A percentile compares a stretch with the other conserved stretches of the same genome.
These are phyloP conservation scores for Pseudocohnilembus persalinus DNA, from an alignment of 169 alveolate species.

Conservation along the genomic window DNA sequence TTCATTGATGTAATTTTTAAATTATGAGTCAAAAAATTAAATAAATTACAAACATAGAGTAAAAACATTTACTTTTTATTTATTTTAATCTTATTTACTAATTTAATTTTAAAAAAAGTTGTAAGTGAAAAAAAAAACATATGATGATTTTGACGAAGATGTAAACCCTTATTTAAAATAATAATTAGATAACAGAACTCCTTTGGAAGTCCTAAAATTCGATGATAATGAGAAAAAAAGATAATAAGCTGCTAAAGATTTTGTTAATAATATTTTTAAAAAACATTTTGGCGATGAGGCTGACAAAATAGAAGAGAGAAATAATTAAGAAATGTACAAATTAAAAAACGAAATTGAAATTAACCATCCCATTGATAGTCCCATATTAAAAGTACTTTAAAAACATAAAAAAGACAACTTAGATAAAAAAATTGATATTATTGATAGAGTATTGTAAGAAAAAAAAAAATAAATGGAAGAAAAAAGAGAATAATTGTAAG, in stretches of 20 bases:
- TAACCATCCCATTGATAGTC: too few species aligned
- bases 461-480: not conserved
- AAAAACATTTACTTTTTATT: too few species aligned
- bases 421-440: not conserved
- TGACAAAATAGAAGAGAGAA: not conserved
- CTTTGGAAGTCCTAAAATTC: not conserved
- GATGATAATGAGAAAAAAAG: not conserved
- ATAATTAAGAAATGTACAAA: not conserved
- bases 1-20: not conserved
- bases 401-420: not conserved
- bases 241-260: not conserved
- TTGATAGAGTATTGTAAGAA: not conserved
- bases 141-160: not conserved
- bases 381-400: not conserved
- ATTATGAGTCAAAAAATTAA: not conserved
- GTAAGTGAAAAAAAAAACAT: too few species aligned
- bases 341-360: not conserved
- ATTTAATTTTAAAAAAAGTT: too few species aligned
- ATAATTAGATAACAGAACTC: not conserved
- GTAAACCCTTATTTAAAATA: not conserved
- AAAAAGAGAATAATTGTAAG: not conserved
- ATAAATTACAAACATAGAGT: not conserved
- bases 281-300: not conserved
- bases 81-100: too few species aligned
- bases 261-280: not conserved